These are phyloP conservation scores for Suhomyces kunorum DNA, from an alignment of 1,139 yeast species.

Conservation along the genomic window DNA sequence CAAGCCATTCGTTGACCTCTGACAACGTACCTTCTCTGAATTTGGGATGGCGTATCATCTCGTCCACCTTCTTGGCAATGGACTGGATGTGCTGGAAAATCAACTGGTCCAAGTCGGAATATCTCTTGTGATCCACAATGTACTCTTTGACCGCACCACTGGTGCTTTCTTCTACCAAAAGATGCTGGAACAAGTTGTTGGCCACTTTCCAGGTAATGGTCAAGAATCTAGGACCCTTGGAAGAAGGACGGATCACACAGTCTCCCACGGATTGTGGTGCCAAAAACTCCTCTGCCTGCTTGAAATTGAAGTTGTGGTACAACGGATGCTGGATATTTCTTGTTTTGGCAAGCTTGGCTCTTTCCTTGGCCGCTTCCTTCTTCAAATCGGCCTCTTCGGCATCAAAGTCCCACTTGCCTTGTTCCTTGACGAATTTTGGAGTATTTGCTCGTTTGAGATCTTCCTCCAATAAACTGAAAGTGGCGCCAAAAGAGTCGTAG, in stretches of 20 bases:
- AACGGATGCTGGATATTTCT: constrained; percentile 90
- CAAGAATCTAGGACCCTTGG: constrained; percentile 82
- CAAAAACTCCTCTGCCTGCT: constrained; percentile 89
- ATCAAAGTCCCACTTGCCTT: constrained; percentile 77
- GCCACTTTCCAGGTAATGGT: constrained; percentile 97
- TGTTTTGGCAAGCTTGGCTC: constrained; percentile 54
- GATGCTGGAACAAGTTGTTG: constrained; percentile 86
- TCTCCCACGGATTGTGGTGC: constrained; percentile 92
- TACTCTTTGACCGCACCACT: constrained; percentile 59
- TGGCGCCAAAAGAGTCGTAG: constrained; percentile 72
- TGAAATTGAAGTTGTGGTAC: constrained; percentile 77
- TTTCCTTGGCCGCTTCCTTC: constrained; percentile 57
- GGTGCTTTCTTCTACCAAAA: constrained; percentile 75
- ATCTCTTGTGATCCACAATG: constrained; percentile 67
- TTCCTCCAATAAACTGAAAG: constrained; percentile 65
- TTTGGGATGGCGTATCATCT: constrained; percentile 83
- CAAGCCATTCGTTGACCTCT: constrained; percentile 85
- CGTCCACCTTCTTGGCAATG: constrained; percentile 79
- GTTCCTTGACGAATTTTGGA: constrained; percentile 54
- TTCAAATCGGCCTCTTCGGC: constrained; percentile 72
- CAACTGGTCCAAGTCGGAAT: constrained; percentile 89
- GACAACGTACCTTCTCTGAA: constrained; percentile 79
- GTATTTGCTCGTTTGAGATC: constrained; percentile 63
- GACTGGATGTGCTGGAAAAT: constrained; percentile 87
- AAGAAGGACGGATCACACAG: constrained; percentile 91